These are phyloP conservation scores for Tolypocladium guangdongense DNA, from an alignment of 2,329 filamentous ascomycete genomes.

Conservation along the genomic window DNA sequence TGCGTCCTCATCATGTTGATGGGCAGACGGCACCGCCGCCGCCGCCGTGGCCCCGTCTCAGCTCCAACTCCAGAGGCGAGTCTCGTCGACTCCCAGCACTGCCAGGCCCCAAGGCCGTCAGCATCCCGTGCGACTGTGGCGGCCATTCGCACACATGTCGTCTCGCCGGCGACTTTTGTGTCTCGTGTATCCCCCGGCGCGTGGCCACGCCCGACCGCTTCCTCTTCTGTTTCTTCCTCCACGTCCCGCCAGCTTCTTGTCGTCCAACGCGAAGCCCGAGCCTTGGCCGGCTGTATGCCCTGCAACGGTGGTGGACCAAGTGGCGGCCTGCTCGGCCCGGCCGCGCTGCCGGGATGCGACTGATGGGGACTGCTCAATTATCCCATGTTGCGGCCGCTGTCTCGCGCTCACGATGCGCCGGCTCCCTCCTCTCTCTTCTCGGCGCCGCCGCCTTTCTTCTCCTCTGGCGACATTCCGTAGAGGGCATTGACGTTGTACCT, in stretches of 20 bases:
- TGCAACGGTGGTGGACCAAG: neutral
- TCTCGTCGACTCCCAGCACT: neutral
- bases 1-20: neutral
- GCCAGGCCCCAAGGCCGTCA: neutral
- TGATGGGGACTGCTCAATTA: neutral
- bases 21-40: neutral
- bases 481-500: conserved; percentile 70
- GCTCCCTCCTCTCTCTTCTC: neutral
- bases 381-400: neutral
- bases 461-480: conserved; percentile 29
- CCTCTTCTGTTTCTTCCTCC: neutral
- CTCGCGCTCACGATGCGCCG: neutral
- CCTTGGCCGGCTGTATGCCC: neutral
- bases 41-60: neutral
- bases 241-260: neutral
- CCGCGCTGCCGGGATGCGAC: neutral
- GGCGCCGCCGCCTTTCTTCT: conserved; percentile 1
- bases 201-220: neutral
- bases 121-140: neutral
- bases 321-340: neutral
- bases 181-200: neutral
- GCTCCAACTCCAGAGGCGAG: neutral
- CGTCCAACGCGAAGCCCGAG: neutral
- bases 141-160: neutral
- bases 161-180: neutral